A percentile compares a stretch with the other conserved stretches of the same genome.
Conservation (phyloP, 768 basidiomycete genomes). For the Hirschioporus abietinus region DNA sequence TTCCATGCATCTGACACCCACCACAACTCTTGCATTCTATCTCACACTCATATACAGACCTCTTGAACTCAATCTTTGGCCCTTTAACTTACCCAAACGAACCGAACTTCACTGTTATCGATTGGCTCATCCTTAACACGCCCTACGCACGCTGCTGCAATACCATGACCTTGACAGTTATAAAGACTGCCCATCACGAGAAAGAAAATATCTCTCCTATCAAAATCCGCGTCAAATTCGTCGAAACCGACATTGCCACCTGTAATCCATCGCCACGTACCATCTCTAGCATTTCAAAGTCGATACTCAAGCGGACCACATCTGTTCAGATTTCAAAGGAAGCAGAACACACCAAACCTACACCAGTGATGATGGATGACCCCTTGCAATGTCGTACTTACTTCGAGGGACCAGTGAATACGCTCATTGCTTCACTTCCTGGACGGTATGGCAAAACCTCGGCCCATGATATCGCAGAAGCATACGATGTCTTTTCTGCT, state of each 20-base stretch:
- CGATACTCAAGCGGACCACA: not conserved
- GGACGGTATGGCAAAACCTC: not conserved
- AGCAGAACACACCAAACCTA: not conserved
- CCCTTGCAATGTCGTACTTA: not conserved
- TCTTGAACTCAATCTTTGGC: too few species aligned
- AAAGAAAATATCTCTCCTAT: conserved; percentile 1
- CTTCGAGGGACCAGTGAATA: not conserved
- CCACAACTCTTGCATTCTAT: too few species aligned
- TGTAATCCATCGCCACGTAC: not conserved
- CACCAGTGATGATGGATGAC: not conserved
- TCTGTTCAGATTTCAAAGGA: not conserved
- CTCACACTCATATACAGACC: too few species aligned
- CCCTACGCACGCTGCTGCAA: not conserved
- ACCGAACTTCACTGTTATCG: not conserved
- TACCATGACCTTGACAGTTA: not conserved
- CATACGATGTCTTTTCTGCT: not conserved
- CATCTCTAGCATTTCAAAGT: not conserved
- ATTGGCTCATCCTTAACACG: not conserved
- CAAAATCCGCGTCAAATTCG: not conserved
- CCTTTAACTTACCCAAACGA: too few species aligned
- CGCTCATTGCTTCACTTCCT: not conserved
- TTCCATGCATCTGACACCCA: too few species aligned
- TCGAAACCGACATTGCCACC: not conserved
- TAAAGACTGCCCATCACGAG: not conserved
- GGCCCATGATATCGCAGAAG: not conserved